Base-by-base conservation (phyloP, 305 asterid genomes). In the Fraxinus baroniana region DNA sequence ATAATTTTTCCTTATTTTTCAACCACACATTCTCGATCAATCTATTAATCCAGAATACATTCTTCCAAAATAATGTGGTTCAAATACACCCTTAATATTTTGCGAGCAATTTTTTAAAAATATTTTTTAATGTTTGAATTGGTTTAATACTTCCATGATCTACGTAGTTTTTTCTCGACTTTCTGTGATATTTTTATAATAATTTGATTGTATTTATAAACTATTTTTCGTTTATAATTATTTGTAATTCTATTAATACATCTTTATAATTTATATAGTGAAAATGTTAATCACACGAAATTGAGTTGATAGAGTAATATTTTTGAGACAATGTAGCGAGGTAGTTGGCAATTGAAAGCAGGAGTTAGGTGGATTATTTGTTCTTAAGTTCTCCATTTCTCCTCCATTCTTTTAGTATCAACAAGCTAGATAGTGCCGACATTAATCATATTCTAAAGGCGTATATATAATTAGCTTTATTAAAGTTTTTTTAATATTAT, bases 321-420 rank as follows among this genome's bases (percentile, higher is more conserved):
- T 20, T 60, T 60, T n/a, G 32, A 60, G 71, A 60, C 13, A 60
- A 52, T 52, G 71, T 60, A 20, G 30, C 13, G 8, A 22, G 71
- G 24, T 60, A 20, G 71, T 60, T 60, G 71, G 71, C 71, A 22
- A 60, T 60, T 60, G 30, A 60, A 8, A 6, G 32, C 30, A 60
- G 41, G 70, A 60, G 41, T 24, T 81, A 60, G 84, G 84, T 81
- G 76, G 68, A 20, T 75, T 7, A 57, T 36, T 24, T 62, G 71
- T 41, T 8, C 46, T 75, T 39, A 36, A 13, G 28, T 39, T 28
- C 33, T 20, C 70, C 77, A 6, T 37, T 39, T 26, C 33, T 20
- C 52, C 77, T 75, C 46, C 57, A 2, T 37, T 76, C 80, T 66
- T 81, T 76, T 76, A 20, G 28, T 32, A 74, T 7, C 71, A 57